Evolutionary conservation across 805 yeast species (phyloP).

Genomic region (Metschnikowia dekortorum): DNA sequence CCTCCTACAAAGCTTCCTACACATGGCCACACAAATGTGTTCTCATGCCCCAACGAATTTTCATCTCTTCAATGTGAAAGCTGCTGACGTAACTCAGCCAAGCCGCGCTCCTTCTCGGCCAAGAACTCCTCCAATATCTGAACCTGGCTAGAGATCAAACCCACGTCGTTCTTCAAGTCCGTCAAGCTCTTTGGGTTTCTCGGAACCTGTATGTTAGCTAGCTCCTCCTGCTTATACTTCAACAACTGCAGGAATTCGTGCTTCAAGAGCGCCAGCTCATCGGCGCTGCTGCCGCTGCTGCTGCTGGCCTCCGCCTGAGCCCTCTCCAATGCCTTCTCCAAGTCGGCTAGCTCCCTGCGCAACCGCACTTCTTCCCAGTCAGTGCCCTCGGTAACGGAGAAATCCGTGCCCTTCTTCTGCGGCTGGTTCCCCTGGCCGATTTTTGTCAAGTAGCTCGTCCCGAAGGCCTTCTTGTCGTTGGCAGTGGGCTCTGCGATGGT

Average conservation of each 20-base stretch:
- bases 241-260: conserved; percentile 80
- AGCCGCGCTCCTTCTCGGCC: conserved; percentile 55
- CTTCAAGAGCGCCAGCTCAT: conserved; percentile 29
- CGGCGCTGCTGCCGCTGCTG: background rate
- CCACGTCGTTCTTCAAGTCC: conserved; percentile 58
- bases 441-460: conserved; percentile 50
- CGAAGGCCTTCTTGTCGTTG: conserved; percentile 39
- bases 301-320: conserved; percentile 31
- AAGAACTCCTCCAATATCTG: conserved; percentile 66
- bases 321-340: conserved; percentile 60
- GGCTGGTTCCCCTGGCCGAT: conserved; percentile 47
- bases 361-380: conserved; percentile 92
- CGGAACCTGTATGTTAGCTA: conserved; percentile 22
- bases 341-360: conserved; percentile 68
- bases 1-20: too few species aligned
- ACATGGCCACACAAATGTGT: too few species aligned
- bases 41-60: too few species aligned
- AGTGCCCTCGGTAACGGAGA: conserved; percentile 66
- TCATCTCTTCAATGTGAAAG: background rate
- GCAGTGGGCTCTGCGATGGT: conserved; percentile 15
- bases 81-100: conserved; percentile 24
- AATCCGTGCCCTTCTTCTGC: conserved; percentile 56
- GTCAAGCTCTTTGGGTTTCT: conserved; percentile 34
- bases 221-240: conserved; percentile 66
- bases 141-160: conserved; percentile 73